These are phyloP conservation scores for Boeremia lycopersici DNA, from an alignment of 2,329 filamentous ascomycete genomes.

Conservation along the genomic window DNA sequence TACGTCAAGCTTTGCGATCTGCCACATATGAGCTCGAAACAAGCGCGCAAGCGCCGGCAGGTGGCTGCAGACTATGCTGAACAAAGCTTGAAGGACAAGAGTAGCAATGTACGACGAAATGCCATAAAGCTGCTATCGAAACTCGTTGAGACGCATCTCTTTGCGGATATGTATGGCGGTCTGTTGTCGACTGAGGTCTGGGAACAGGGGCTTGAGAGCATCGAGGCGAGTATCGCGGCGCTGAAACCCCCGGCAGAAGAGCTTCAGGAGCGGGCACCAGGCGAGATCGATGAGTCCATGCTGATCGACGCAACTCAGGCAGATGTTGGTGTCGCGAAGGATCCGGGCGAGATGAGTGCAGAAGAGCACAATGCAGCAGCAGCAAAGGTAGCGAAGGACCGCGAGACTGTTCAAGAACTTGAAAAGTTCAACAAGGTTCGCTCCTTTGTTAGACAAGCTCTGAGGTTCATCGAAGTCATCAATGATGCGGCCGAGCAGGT, in stretches of 20 bases:
- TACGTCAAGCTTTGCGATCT: constrained; percentile 90
- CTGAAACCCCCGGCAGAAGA: constrained; percentile 79
- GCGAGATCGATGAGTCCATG: constrained; percentile 76
- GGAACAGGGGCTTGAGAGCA: constrained; percentile 78
- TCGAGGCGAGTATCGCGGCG: constrained; percentile 80
- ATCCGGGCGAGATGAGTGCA: constrained; percentile 73
- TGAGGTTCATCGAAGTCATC: constrained; percentile 91
- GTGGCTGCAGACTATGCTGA: constrained; percentile 85
- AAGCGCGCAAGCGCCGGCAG: constrained; percentile 73
- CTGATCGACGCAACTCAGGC: constrained; percentile 88
- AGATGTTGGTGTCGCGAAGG: constrained; percentile 56
- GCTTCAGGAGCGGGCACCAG: constrained; percentile 68
- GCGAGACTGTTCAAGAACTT: constrained; percentile 85
- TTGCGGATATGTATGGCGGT: constrained; percentile 67
- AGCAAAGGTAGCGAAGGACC: constrained; percentile 82
- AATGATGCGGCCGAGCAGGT: constrained; percentile 81
- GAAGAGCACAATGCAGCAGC: constrained; percentile 76
- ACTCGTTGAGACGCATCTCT: constrained; percentile 92
- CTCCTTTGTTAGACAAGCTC: constrained; percentile 90
- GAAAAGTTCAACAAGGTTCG: constrained; percentile 85
- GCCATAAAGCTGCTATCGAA: constrained; percentile 90
- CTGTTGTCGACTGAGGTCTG: constrained; percentile 85
- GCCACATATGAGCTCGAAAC: constrained; percentile 72
- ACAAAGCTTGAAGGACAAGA: constrained; percentile 93
- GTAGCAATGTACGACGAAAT: constrained; percentile 93